Conservation (phyloP, 2,329 filamentous ascomycete species). For the Neobulgaria alba region DNA sequence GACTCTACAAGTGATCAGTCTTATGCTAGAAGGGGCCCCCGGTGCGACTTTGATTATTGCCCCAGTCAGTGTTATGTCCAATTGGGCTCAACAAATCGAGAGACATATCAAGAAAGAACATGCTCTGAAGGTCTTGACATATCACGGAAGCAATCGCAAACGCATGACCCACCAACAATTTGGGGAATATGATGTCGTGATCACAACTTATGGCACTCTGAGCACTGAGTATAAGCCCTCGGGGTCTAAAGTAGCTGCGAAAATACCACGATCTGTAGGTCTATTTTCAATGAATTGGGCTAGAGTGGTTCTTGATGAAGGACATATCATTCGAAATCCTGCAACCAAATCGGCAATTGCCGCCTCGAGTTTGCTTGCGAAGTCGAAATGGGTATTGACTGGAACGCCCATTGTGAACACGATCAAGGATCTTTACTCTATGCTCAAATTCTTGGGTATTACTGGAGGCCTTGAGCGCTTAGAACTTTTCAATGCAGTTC, state of each 20-base stretch:
- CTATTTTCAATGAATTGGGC: constrained; percentile 64
- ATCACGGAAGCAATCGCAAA: constrained; percentile 58
- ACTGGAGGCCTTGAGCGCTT: constrained; percentile 66
- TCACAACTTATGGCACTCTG: constrained; percentile 78
- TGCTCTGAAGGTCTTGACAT: constrained; percentile 59
- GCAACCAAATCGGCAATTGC: constrained; percentile 64
- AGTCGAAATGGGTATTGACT: constrained; percentile 70
- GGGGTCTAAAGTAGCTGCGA: constrained; percentile 36
- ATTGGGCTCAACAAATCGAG: constrained; percentile 75
- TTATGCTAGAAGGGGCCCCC: constrained; percentile 51
- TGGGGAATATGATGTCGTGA: constrained; percentile 61
- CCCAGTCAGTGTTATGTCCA: constrained; percentile 81
- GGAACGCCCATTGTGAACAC: constrained; percentile 81
- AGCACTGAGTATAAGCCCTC: constrained; percentile 52
- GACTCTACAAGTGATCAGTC: constrained; percentile 75
- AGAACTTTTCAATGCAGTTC: constrained; percentile 63
- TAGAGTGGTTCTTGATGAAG: constrained; percentile 74
- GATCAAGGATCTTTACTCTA: constrained; percentile 71
- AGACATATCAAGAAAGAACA: constrained; percentile 60
- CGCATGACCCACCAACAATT: constrained; percentile 47
- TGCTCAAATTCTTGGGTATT: constrained; percentile 68
- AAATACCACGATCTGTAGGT: constrained; percentile 35
- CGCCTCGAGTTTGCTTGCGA: constrained; percentile 55
- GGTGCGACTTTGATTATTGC: constrained; percentile 71
- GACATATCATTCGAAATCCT: constrained; percentile 73